A percentile compares a stretch with the other conserved stretches of the same genome.
These are phyloP conservation scores for Apiotrichum mycotoxinovorans DNA, from an alignment of 1,284 basidiomycete genomes.

Conservation along the genomic window DNA sequence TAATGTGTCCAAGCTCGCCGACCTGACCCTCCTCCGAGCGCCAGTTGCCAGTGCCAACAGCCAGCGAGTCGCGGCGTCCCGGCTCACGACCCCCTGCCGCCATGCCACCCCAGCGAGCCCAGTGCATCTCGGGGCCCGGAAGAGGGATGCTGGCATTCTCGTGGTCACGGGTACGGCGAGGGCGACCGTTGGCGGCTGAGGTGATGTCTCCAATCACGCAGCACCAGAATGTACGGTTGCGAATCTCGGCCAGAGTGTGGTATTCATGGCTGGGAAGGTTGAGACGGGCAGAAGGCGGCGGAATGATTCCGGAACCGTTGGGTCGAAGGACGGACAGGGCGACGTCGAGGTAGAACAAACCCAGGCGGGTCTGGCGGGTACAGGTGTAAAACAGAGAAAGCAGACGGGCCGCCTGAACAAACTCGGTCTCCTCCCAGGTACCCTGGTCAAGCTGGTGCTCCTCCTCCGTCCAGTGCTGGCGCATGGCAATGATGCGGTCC, in stretches of 20 bases:
- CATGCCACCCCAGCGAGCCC: slow-evolving; percentile 42
- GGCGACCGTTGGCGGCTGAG: slow-evolving; percentile 38
- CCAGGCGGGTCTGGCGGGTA: slow-evolving; percentile 43
- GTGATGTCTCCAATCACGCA: slow-evolving; percentile 47
- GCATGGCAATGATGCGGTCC: slow-evolving; percentile 34
- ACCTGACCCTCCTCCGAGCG: slow-evolving; percentile 40
- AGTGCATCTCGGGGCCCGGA: slow-evolving; percentile 41
- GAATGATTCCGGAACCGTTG: slow-evolving; percentile 14
- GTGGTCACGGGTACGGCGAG: slow-evolving; percentile 33
- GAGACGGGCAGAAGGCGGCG: slow-evolving; percentile 25
- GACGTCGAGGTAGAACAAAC: slow-evolving; percentile 46
- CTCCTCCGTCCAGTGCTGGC: slow-evolving; percentile 32
- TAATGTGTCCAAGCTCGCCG: slow-evolving; percentile 48
- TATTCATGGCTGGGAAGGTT: slow-evolving; percentile 32
- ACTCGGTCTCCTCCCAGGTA: slow-evolving; percentile 50
- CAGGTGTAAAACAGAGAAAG: slow-evolving; percentile 49
- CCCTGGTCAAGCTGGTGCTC: slow-evolving; percentile 30
- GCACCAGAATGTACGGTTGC: slow-evolving; percentile 48
- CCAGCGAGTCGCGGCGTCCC: slow-evolving; percentile 33
- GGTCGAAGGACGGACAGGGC: slow-evolving; percentile 40
- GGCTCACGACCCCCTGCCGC: slow-evolving; percentile 28
- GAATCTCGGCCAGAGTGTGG: slow-evolving; percentile 39
- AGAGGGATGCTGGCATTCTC: slow-evolving; percentile 43
- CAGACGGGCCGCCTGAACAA: slow-evolving; percentile 47
- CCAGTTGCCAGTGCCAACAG: slow-evolving; percentile 37